Conservation (phyloP, 164 flowering plant genomes). For the Brasenia schreberi region DNA sequence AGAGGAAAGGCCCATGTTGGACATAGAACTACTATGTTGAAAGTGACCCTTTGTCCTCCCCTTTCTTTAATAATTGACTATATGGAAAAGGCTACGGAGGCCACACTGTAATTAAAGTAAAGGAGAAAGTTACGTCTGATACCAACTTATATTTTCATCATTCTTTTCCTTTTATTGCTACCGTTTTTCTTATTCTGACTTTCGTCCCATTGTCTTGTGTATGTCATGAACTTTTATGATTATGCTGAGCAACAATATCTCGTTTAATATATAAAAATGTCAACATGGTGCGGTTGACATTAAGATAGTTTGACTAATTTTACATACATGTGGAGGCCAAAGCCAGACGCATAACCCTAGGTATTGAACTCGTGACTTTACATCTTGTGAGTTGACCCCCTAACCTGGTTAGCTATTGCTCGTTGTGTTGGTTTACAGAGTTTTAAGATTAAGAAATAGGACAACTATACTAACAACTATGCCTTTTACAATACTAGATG, state of each 20-base stretch:
- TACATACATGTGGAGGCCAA: no score
- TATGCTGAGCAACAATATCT: conserved; percentile 6
- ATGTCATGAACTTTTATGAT: conserved; percentile 1
- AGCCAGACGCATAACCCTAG: no score
- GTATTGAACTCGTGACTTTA: no score
- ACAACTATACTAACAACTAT: no score
- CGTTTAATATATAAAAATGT: background rate
- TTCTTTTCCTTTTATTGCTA: background rate
- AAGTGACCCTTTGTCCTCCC: conserved; percentile 1
- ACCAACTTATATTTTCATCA: conserved; percentile 19
- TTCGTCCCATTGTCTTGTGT: background rate
- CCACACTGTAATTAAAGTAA: background rate
- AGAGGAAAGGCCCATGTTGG: background rate
- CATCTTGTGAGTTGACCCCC: no score
- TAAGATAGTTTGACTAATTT: background rate
- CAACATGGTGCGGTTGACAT: conserved; percentile 9
- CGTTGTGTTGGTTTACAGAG: no score
- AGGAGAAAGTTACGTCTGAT: conserved; percentile 10
- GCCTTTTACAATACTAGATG: no score
- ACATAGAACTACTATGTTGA: conserved; percentile 9
- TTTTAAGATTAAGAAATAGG: no score
- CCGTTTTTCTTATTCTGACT: background rate
- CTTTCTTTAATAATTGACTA: conserved; percentile 10
- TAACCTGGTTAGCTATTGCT: no score
- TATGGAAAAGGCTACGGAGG: background rate